Base-by-base conservation (phyloP, 2,329 filamentous ascomycete species). In the Aspergillus intermedius region DNA sequence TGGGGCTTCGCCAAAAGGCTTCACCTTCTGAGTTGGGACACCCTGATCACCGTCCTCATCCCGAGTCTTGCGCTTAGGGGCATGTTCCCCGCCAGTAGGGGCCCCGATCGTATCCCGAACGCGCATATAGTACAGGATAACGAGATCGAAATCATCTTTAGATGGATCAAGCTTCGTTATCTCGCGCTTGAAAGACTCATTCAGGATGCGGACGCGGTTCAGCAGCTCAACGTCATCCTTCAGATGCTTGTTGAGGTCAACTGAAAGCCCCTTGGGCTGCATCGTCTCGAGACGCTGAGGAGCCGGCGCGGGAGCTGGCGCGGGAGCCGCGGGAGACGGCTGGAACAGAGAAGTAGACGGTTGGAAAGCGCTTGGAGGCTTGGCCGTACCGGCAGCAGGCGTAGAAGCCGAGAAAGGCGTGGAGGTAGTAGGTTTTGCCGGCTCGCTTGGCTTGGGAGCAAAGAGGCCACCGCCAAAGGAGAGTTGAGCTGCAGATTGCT, bases 121-220 rank as follows among this genome's bases (percentile, higher is more conserved):
- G 41, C 62, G 62, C 45, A 69, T 54, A 50, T 73, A 74, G 46
- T 65, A 65, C 4, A 65, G 53, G 23, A 74, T 56, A 30, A 69
- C 32, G 13, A 56, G 51, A 47, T 71, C 68, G 44, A 73, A 67
- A 41, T 64, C 60, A 42, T 68, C 53, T 2, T 45, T 60, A 13
- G 58, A 52, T 5, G 68, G 64, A 48, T 72, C 58, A 21, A 64
- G 50, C 3, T 54, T 52, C 9, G 60, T 54, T 9, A 72, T 44
- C 41, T 64, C 57, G 6, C 59, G 57, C 47, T 69, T 60, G 51
- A 72, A 68, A 17, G 54, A 57, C 28, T 60, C 54, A 47, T 72
- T 71, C 47, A 73, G 49, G 13, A 57, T 54, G 25, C 63, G 64
- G 13, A 71, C 45, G 28, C 63, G 65, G 44, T 63, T 62, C 5